A percentile compares a stretch with the other conserved stretches of the same genome.
phyloP scores from a whole-genome alignment of 208 protist genomes.

The Angomonas deanei region DNA sequence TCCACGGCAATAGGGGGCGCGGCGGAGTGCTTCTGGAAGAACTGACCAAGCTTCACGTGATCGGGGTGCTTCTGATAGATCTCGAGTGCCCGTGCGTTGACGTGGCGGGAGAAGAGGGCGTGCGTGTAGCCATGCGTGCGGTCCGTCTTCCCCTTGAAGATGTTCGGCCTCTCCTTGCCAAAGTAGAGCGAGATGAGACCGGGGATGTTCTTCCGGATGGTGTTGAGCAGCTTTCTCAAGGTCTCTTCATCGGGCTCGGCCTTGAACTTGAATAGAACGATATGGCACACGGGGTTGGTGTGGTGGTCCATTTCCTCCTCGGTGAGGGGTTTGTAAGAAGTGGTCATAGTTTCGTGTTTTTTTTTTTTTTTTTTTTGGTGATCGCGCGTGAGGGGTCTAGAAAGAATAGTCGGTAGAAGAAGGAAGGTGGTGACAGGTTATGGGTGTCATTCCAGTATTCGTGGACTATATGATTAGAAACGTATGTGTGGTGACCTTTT shows the following conservation, averaged over 20 bases:
- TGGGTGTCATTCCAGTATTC: not conserved
- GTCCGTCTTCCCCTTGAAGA: conserved; percentile 42
- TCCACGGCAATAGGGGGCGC: conserved; percentile 33
- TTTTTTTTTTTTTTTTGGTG: conserved; percentile 5
- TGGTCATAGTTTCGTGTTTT: conserved; percentile 3
- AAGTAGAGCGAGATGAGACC: conserved; percentile 39
- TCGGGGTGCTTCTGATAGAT: conserved; percentile 20
- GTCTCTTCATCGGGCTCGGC: conserved; percentile 16
- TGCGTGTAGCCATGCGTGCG: conserved; percentile 38
- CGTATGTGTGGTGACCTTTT: no score
- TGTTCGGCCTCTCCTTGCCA: conserved; percentile 19
- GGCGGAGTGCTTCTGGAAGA: conserved; percentile 18
- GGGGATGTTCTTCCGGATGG: conserved; percentile 13
- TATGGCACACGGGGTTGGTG: conserved; percentile 19
- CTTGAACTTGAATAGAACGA: conserved; percentile 35
- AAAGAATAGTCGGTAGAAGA: conserved; percentile 1
- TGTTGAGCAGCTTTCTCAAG: conserved; percentile 1
- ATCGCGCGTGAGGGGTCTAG: no score
- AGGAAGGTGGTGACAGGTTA: not conserved
- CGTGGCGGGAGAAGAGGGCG: conserved; percentile 47
- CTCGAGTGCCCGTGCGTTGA: conserved; percentile 23
- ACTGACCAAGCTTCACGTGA: conserved; percentile 37
- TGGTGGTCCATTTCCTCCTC: not conserved
- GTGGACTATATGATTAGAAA: not conserved
- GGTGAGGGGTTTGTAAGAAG: not conserved